A percentile compares a stretch with the other conserved stretches of the same genome.
Conservation (phyloP, 371 early-diverging fungal species). For the Syncephalis plumigaleata region DNA sequence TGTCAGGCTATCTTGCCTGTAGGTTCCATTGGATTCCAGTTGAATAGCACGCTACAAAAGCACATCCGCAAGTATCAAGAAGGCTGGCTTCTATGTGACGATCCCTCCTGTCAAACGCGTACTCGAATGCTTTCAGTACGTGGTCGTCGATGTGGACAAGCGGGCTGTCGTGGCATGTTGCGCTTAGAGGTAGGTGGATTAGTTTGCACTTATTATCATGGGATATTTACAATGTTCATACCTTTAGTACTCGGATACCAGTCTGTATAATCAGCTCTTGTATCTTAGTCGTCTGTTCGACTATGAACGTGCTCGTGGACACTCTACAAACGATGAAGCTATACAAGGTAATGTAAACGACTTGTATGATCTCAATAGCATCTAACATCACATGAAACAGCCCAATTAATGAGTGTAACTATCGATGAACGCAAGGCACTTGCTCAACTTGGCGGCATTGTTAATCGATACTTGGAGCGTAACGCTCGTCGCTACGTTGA, state of each 20-base stretch:
- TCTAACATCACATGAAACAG: no score
- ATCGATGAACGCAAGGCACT: slow-evolving; percentile 11
- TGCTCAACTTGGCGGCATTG: slow-evolving; percentile 16
- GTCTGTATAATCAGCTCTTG: slow-evolving; percentile 41
- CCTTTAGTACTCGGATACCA: slow-evolving; percentile 34
- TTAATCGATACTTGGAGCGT: slow-evolving; percentile 33
- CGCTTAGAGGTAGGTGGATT: no score
- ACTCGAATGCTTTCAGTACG: slow-evolving; percentile 54
- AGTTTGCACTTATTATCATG: no score
- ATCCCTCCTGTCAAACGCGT: slow-evolving; percentile 35
- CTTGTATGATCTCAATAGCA: no score
- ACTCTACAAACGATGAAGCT: not conserved
- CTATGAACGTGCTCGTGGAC: slow-evolving; percentile 8
- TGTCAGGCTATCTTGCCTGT: slow-evolving; percentile 29
- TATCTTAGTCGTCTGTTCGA: slow-evolving; percentile 41
- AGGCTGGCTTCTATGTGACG: slow-evolving; percentile 60
- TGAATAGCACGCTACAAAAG: slow-evolving; percentile 37
- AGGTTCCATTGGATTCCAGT: slow-evolving; percentile 34
- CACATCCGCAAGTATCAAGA: slow-evolving; percentile 53
- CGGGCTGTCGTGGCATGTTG: slow-evolving; percentile 48
- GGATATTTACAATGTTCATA: no score
- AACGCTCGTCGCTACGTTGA: slow-evolving; percentile 45
- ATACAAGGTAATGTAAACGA: no score
- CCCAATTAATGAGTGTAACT: slow-evolving; percentile 10
- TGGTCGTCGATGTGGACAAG: slow-evolving; percentile 44